These are phyloP conservation scores for Diddensiella transvaalensis DNA, from an alignment of 805 yeast genomes.

Conservation along the genomic window DNA sequence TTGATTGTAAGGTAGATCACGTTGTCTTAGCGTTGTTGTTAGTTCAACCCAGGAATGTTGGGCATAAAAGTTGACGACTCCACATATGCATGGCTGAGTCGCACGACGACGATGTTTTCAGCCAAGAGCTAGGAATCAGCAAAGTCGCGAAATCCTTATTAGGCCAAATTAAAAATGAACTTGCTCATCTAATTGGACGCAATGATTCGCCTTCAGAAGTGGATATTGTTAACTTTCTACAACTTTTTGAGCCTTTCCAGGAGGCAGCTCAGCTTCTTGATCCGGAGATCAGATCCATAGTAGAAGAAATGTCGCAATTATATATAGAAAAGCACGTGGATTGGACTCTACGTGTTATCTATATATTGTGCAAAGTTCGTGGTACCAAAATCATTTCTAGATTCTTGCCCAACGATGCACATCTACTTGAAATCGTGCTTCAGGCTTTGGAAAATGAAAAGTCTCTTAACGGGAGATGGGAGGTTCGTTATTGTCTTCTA, in stretches of 20 bases:
- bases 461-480: slow-evolving; percentile 38
- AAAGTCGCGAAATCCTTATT: slow-evolving; percentile 22
- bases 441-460: slow-evolving; percentile 22
- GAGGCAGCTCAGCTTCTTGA: slow-evolving; percentile 28
- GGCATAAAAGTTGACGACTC: too few species aligned
- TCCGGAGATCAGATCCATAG: slow-evolving; percentile 13
- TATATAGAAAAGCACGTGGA: background rate
- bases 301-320: slow-evolving; percentile 6
- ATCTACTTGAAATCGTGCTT: slow-evolving; percentile 42
- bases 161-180: slow-evolving; percentile 3
- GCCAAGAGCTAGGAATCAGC: slow-evolving; percentile 20
- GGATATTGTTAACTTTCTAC: slow-evolving; percentile 2
- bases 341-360: slow-evolving; percentile 42
- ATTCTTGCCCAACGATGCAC: slow-evolving; percentile 58
- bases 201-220: background rate
- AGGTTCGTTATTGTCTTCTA: slow-evolving; percentile 46
- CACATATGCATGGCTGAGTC: too few species aligned
- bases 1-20: too few species aligned
- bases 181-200: background rate
- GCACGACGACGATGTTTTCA: background rate
- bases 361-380: slow-evolving; percentile 60
- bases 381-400: slow-evolving; percentile 59
- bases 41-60: background rate
- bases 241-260: slow-evolving; percentile 25
- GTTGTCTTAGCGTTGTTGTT: too few species aligned